Evolutionary conservation across 352 stramenopile species (phyloP), one percentile per base, ranked within the genome.

Genomic region (Phytophthora pseudosyringae): DNA sequence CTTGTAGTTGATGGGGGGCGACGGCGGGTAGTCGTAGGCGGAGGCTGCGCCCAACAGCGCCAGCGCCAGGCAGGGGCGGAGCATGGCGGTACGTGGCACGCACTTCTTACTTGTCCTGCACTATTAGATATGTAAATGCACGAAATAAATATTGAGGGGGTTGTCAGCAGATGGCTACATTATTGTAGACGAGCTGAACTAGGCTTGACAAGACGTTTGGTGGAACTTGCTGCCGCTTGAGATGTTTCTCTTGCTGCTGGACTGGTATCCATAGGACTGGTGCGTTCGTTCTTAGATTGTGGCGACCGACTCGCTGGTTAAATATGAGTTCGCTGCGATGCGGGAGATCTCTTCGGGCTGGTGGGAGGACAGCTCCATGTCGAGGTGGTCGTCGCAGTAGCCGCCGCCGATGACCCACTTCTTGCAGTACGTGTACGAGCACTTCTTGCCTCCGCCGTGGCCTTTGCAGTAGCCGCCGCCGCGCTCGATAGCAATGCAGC

Each of bases 401-500:
- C 87, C 87, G 25, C 87, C 87, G 10, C 87, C 87, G 0, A 92
- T 44, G 18, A 95, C 87, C 87, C 87, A 95, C 45, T 83, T 85
- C 39, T 88, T 91, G 79, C 87, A 95, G 39, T 77, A 86, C 35
- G 76, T 54, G 13, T 76, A 76, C 15, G 60, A 73, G 39, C 87
- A 95, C 69, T 94, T 93, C 56, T 92, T 92, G 32, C 88, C 88
- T 21, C 86, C 88, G 3, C 88, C 88, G 58, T 96, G 88, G 13
- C 80, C 86, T 45, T 96, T 96, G 66, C 88, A 96, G 33, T 84
- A 83, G n/a, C 88, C 88, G 7, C 88, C 88, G 26, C 88, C 88
- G 5, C 88, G 86, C 52, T 96, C 84, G 4, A 93, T 81, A 0
- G 81, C 81, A 10, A 38, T 61, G 52, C 88, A 96, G 7, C 80